phyloP scores from a whole-genome alignment of 1,139 yeast genomes.

The Lodderomyces metapsilosis region DNA sequence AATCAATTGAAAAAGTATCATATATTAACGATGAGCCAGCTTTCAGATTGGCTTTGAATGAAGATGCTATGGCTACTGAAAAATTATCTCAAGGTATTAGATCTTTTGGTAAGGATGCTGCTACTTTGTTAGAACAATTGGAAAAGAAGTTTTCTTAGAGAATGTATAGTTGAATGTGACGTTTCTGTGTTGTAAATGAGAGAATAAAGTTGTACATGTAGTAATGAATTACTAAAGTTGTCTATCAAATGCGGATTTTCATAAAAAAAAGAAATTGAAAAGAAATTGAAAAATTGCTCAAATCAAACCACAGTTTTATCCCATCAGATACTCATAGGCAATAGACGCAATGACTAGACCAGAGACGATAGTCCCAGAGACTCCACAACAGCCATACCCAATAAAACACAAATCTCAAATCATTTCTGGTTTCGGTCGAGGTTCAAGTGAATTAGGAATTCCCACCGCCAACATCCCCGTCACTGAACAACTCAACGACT shows the following conservation, averaged over 20 bases:
- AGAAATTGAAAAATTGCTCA: not conserved
- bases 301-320: not conserved
- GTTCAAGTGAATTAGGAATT: constrained; percentile 87
- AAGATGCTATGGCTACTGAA: constrained; percentile 98
- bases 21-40: constrained; percentile 82
- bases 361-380: constrained; percentile 39
- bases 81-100: constrained; percentile 98
- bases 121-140: constrained; percentile 74
- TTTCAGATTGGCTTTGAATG: constrained; percentile 90
- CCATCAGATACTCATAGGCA: not conserved
- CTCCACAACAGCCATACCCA: constrained; percentile 66
- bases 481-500: constrained; percentile 35
- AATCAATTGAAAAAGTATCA: constrained; percentile 67
- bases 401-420: constrained; percentile 55
- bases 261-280: not conserved
- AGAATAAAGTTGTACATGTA: too few relatives aligned
- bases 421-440: constrained; percentile 91
- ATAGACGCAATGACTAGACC: constrained; percentile 29
- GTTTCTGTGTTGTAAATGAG: too few relatives aligned
- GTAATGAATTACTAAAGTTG: not conserved
- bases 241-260: not conserved
- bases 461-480: constrained; percentile 94
- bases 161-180: not conserved
- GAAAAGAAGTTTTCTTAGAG: constrained; percentile 56
- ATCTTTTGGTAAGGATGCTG: constrained; percentile 93